A percentile compares a stretch with the other conserved stretches of the same genome.
Conservation (phyloP, 2,329 filamentous ascomycete species). For the Fusarium pseudonygamai region DNA sequence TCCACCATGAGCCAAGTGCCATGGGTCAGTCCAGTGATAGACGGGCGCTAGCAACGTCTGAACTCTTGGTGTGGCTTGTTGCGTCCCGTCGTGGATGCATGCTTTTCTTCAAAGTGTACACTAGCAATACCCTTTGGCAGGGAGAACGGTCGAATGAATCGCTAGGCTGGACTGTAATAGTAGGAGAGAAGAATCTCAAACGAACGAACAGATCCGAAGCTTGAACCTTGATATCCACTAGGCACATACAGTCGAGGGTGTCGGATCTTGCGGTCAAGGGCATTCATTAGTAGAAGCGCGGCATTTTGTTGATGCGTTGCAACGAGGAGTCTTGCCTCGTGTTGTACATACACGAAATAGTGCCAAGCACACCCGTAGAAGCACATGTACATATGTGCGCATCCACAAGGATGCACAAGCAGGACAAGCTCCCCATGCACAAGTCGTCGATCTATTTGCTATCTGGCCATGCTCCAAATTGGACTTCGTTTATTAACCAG, state of each 20-base stretch:
- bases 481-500: conserved; percentile 10
- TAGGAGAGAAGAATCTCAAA: neutral
- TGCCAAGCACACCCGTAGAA: conserved; percentile 2
- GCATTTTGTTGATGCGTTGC: conserved; percentile 24
- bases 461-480: conserved; percentile 14
- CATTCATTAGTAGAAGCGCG: conserved; percentile 11
- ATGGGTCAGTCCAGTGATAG: conserved; percentile 12
- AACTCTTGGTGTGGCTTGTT: conserved; percentile 31
- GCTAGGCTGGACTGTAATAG: conserved; percentile 10
- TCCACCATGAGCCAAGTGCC: neutral
- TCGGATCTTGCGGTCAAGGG: conserved; percentile 23
- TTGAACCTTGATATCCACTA: conserved; percentile 2
- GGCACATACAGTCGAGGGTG: neutral
- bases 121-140: neutral
- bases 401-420: neutral
- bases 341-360: conserved; percentile 1
- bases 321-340: conserved; percentile 5
- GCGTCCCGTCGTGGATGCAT: conserved; percentile 13
- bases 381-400: neutral
- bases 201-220: neutral
- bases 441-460: conserved; percentile 28
- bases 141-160: conserved; percentile 21
- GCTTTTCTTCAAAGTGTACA: conserved; percentile 16
- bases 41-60: conserved; percentile 36
- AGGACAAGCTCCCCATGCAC: conserved; percentile 10